These are phyloP conservation scores for Saccharomyces hybrid DNA, from an alignment of 1,139 yeast genomes.

Conservation along the genomic window DNA sequence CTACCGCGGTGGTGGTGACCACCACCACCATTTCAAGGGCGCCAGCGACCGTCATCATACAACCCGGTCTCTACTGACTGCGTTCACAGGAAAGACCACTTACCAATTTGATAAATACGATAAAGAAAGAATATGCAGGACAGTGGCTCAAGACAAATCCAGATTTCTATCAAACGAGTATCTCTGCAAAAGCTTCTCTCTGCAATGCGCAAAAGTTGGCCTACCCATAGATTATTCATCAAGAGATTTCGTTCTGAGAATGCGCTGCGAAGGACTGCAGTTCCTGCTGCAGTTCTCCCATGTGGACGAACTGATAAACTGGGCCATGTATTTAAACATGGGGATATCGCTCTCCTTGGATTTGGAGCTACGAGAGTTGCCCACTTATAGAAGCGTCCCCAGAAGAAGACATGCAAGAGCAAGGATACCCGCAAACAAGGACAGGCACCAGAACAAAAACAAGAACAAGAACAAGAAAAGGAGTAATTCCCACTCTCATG, in stretches of 20 bases:
- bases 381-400: conserved; percentile 66
- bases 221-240: conserved; percentile 55
- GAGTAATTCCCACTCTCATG: not conserved
- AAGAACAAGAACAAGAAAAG: not conserved
- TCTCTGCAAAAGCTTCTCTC: conserved; percentile 50
- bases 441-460: not conserved
- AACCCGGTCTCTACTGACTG: not conserved
- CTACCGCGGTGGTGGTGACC: conserved; percentile 15
- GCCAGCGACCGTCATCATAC: conserved; percentile 8
- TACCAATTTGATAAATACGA: conserved; percentile 24
- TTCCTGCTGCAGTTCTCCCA: conserved; percentile 48
- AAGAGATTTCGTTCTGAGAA: conserved; percentile 41
- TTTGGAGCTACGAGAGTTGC: conserved; percentile 49
- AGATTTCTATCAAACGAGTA: conserved; percentile 31
- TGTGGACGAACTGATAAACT: conserved; percentile 52
- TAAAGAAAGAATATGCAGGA: conserved; percentile 26
- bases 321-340: conserved; percentile 45
- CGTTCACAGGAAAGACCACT: conserved; percentile 11
- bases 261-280: conserved; percentile 64
- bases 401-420: conserved; percentile 47
- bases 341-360: conserved; percentile 64
- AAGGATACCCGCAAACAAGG: conserved; percentile 12
- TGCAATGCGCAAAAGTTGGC: conserved; percentile 62
- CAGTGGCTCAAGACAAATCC: conserved; percentile 23
- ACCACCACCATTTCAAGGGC: conserved; percentile 5